Conservation (phyloP, 1,284 basidiomycete genomes). For the Vanrija pseudolonga region DNA sequence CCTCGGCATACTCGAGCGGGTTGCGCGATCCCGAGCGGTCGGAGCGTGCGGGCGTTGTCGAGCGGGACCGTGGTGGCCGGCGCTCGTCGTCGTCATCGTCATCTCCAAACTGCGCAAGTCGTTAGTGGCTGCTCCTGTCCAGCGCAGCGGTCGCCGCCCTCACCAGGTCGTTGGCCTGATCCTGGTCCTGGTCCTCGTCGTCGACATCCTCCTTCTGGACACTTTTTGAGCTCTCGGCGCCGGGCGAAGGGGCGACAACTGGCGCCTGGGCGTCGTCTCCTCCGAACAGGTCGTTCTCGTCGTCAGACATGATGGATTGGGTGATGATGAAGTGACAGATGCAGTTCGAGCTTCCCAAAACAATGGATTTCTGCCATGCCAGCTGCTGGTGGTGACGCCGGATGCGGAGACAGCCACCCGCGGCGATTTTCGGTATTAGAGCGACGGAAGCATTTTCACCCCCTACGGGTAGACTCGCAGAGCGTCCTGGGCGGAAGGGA, state of each 20-base stretch:
- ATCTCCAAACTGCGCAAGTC: conserved; percentile 66
- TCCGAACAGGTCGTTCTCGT: conserved; percentile 39
- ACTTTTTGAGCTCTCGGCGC: not conserved
- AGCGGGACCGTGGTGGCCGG: conserved; percentile 53
- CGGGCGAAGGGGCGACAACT: conserved; percentile 6
- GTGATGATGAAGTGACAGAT: not conserved
- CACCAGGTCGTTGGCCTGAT: not conserved
- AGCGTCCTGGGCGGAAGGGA: too few relatives aligned
- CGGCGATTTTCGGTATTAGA: too few relatives aligned
- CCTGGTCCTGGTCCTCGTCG: conserved; percentile 4
- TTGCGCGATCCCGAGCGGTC: conserved; percentile 20
- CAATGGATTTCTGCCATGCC: not conserved
- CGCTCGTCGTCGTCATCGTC: conserved; percentile 78
- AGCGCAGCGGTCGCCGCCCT: not conserved
- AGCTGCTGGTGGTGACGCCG: conserved; percentile 4
- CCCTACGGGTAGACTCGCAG: too few relatives aligned
- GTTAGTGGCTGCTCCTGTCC: not conserved
- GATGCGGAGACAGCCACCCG: not conserved
- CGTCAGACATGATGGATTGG: conserved; percentile 28
- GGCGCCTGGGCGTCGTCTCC: conserved; percentile 8
- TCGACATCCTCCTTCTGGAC: conserved; percentile 1
- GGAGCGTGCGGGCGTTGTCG: conserved; percentile 1
- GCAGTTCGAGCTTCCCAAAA: not conserved
- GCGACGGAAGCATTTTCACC: too few relatives aligned
- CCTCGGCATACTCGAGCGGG: conserved; percentile 45